Evolutionary conservation across 2,329 filamentous ascomycete genomes (phyloP).

Genomic region (Diplodia intermedia): DNA sequence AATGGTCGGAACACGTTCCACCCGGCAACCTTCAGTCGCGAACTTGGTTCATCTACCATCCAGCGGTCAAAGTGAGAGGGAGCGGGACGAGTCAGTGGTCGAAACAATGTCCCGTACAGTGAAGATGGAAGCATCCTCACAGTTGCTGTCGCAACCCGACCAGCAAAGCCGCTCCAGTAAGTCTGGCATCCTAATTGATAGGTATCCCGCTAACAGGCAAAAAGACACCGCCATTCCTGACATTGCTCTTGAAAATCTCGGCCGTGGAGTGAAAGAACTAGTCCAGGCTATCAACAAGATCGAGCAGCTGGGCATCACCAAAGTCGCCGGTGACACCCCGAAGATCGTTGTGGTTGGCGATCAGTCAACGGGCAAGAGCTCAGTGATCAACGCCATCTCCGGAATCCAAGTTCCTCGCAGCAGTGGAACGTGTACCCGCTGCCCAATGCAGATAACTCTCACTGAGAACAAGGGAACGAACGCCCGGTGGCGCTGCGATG

Average conservation of each 20-base stretch:
- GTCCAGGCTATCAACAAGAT: slow-evolving; percentile 70
- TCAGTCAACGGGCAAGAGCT: slow-evolving; percentile 84
- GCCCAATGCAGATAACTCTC: slow-evolving; percentile 79
- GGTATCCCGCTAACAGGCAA: neutral
- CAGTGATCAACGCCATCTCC: slow-evolving; percentile 55
- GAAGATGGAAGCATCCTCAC: slow-evolving; percentile 2
- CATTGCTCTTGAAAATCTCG: slow-evolving; percentile 9
- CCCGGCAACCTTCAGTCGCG: neutral
- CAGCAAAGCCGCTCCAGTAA: slow-evolving; percentile 10
- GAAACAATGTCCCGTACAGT: neutral
- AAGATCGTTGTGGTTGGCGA: slow-evolving; percentile 86
- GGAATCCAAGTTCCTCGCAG: slow-evolving; percentile 75
- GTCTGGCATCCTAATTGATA: neutral
- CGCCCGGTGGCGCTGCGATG: slow-evolving; percentile 68
- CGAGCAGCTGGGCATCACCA: slow-evolving; percentile 74
- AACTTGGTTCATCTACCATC: slow-evolving; percentile 16
- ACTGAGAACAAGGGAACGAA: slow-evolving; percentile 58
- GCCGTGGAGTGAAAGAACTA: slow-evolving; percentile 60
- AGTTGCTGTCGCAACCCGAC: neutral
- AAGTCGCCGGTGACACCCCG: slow-evolving; percentile 70
- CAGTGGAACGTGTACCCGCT: slow-evolving; percentile 78
- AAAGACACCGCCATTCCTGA: slow-evolving; percentile 5
- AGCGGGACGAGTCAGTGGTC: neutral
- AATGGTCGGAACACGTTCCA: neutral
- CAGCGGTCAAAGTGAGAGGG: neutral